A percentile compares a stretch with the other conserved stretches of the same genome.
Conservation (phyloP, 176 grass and related monocot genomes). For the Carex littledalei region DNA sequence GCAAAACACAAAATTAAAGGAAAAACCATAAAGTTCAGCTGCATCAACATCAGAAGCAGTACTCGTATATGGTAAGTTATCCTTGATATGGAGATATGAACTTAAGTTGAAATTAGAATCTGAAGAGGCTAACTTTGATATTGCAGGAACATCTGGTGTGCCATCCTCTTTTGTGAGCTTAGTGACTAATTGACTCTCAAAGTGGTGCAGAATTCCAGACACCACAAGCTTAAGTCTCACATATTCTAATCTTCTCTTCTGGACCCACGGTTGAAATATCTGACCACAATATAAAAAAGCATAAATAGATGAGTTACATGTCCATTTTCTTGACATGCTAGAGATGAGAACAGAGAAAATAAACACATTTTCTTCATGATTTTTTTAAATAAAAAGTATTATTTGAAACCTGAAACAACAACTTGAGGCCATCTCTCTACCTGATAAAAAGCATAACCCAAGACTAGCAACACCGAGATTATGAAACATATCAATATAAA, state of each 20-base stretch:
- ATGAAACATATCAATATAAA: conserved; percentile 57
- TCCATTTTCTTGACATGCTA: not conserved
- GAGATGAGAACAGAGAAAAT: not conserved
- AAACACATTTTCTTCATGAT: not conserved
- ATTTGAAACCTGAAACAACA: not conserved
- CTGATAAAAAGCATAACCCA: conserved; percentile 86
- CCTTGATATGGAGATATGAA: not conserved
- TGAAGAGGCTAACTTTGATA: conserved; percentile 49
- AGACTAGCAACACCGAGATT: conserved; percentile 48
- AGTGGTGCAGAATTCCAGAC: conserved; percentile 71
- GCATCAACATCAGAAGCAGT: not conserved
- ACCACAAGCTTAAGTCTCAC: conserved; percentile 71
- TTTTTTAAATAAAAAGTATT: conserved; percentile 14
- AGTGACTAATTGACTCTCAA: conserved; percentile 54
- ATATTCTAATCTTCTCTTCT: conserved; percentile 74
- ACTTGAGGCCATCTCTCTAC: conserved; percentile 33
- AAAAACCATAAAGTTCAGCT: not conserved
- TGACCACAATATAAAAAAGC: conserved; percentile 27
- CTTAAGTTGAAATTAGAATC: not conserved
- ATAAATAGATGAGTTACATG: conserved; percentile 14
- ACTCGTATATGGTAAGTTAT: not conserved
- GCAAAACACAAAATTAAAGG: not conserved
- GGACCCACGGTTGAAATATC: conserved; percentile 90
- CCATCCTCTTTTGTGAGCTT: conserved; percentile 59
- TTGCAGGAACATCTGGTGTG: conserved; percentile 39